phyloP scores from a whole-genome alignment of 116 monocot genomes.

The Zostera marina region DNA sequence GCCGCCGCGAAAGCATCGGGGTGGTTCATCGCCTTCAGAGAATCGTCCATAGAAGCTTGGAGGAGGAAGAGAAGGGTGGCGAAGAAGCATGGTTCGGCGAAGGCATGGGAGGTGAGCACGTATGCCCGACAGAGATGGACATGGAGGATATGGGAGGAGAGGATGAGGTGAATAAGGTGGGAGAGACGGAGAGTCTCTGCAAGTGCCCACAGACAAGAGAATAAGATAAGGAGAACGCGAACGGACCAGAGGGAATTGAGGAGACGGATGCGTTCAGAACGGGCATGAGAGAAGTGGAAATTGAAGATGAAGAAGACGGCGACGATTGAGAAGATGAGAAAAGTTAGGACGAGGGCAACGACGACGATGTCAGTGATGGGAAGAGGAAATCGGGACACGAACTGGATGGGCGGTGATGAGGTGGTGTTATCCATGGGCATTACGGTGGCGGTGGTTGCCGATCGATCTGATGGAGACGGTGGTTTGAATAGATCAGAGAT shows the following conservation, averaged over 20 bases:
- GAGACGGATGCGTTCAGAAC: conserved; percentile 5
- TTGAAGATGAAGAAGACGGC: conserved; percentile 21
- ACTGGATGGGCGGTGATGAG: neutral
- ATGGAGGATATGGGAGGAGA: conserved; percentile 5
- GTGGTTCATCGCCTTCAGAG: neutral
- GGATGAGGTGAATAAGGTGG: conserved; percentile 10
- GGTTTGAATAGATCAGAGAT: too few relatives aligned
- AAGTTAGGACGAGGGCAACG: conserved; percentile 6
- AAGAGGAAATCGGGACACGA: neutral
- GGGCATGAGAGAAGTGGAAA: conserved; percentile 17
- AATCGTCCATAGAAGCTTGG: conserved; percentile 11
- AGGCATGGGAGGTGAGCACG: conserved; percentile 19
- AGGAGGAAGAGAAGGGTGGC: conserved; percentile 38
- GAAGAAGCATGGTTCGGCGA: conserved; percentile 34
- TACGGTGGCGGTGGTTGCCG: neutral
- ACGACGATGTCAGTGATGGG: conserved; percentile 13
- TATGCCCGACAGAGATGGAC: conserved; percentile 14
- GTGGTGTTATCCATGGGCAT: neutral
- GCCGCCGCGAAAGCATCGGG: conserved; percentile 8
- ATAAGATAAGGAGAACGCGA: conserved; percentile 13
- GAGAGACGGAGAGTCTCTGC: conserved; percentile 21
- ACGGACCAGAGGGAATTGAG: conserved; percentile 24
- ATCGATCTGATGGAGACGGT: too few relatives aligned
- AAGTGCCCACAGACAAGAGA: conserved; percentile 27
- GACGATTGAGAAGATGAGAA: conserved; percentile 16